Evolutionary conservation across 768 basidiomycete genomes (phyloP).

Genomic region (Rhodosporidiobolus odoratus): DNA sequence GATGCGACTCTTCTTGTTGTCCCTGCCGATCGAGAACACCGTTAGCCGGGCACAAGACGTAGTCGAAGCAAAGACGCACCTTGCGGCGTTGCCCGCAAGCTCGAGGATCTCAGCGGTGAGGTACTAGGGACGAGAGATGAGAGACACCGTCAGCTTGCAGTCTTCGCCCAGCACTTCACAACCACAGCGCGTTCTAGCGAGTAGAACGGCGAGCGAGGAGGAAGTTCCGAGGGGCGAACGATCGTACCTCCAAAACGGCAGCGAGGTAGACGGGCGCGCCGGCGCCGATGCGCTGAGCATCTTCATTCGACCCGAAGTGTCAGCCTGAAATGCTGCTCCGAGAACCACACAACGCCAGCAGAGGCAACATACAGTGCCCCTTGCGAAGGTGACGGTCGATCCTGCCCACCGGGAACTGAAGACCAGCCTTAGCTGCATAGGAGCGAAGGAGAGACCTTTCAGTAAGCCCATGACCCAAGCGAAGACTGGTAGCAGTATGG

Average conservation of each 20-base stretch:
- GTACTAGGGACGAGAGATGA: no score
- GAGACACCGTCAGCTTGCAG: slow-evolving; percentile 66
- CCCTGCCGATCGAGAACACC: slow-evolving; percentile 56
- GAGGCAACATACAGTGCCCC: slow-evolving; percentile 57
- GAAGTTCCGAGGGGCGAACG: no score
- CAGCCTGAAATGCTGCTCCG: not conserved
- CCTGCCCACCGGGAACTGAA: slow-evolving; percentile 90
- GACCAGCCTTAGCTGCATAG: slow-evolving; percentile 47
- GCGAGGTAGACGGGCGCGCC: slow-evolving; percentile 10
- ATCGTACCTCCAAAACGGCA: slow-evolving; percentile 18
- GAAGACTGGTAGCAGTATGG: no score
- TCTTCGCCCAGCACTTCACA: no score
- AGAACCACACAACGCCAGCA: not conserved
- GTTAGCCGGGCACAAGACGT: not conserved
- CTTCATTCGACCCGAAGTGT: not conserved
- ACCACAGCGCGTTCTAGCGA: no score
- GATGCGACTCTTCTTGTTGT: slow-evolving; percentile 75
- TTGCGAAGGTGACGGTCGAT: slow-evolving; percentile 83
- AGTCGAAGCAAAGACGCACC: slow-evolving; percentile 43
- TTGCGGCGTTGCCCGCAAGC: slow-evolving; percentile 65
- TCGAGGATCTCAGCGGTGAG: slow-evolving; percentile 79
- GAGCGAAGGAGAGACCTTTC: no score
- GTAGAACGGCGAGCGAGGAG: no score
- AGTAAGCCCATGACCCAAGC: no score
- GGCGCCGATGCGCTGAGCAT: not conserved